A percentile compares a stretch with the other conserved stretches of the same genome.
Evolutionary conservation across 2,329 filamentous ascomycete genomes (phyloP).

Genomic region (Penicillium sumatraense): DNA sequence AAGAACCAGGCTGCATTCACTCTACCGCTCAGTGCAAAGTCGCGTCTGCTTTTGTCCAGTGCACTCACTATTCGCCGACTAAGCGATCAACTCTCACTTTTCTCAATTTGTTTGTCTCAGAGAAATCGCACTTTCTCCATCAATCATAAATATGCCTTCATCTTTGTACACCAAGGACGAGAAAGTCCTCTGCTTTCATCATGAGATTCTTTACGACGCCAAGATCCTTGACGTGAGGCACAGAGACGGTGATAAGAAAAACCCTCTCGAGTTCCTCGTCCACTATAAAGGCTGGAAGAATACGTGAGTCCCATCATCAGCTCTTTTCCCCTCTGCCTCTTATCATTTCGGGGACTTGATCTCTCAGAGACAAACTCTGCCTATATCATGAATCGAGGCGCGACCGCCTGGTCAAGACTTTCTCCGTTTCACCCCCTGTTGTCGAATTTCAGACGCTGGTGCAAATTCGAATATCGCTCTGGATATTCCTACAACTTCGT

Average conservation of each 20-base stretch:
- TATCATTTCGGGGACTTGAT: not conserved
- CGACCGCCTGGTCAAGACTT: not conserved
- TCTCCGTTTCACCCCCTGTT: no score
- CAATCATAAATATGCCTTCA: slow-evolving; percentile 58
- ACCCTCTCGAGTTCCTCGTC: slow-evolving; percentile 83
- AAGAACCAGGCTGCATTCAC: no score
- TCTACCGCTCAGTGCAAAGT: no score
- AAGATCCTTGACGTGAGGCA: slow-evolving; percentile 82
- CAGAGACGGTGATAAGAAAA: slow-evolving; percentile 70
- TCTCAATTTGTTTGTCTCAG: not conserved
- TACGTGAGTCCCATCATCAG: slow-evolving; percentile 63
- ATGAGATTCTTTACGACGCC: slow-evolving; percentile 95
- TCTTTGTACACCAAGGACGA: slow-evolving; percentile 74
- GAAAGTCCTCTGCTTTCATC: slow-evolving; percentile 94
- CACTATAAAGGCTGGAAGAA: slow-evolving; percentile 99
- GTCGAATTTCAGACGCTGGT: no score
- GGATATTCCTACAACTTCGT: not conserved
- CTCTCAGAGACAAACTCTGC: not conserved
- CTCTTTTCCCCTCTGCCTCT: slow-evolving; percentile 5
- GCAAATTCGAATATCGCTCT: not conserved
- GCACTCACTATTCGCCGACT: no score
- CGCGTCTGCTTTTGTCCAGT: no score
- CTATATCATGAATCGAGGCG: not conserved
- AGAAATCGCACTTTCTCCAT: not conserved
- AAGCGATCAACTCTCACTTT: not conserved